Percentiles rank a stretch among this genome's conserved stretches.
Evolutionary conservation across 129 eudicot genomes (phyloP).

Genomic region (Dittrichia graveolens): DNA sequence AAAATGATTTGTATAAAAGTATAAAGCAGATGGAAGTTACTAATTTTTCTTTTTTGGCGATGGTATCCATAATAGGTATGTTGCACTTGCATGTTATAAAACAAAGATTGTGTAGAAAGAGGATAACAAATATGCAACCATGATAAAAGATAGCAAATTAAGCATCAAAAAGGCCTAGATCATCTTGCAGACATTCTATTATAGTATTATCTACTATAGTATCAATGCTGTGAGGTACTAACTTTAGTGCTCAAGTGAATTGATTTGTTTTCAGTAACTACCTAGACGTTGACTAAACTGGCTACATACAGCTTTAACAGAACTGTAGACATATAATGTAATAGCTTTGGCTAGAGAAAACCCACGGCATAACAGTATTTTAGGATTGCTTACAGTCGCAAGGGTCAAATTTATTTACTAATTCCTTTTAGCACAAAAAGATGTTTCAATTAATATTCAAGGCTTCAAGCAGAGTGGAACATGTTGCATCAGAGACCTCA

Average conservation of each 20-base stretch:
- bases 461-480: neutral
- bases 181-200: slow-evolving; percentile 10
- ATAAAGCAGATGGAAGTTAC: neutral
- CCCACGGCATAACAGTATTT: neutral
- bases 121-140: neutral
- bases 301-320: neutral
- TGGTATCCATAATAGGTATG: neutral
- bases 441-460: neutral
- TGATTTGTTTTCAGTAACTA: neutral
- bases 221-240: neutral
- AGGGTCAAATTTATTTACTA: neutral
- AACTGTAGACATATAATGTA: neutral
- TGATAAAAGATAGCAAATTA: neutral
- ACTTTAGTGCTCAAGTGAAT: neutral
- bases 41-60: neutral
- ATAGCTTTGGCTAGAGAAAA: slow-evolving; percentile 6
- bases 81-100: slow-evolving; percentile 16
- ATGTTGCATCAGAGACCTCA: slow-evolving; percentile 9
- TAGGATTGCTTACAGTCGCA: neutral
- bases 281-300: neutral
- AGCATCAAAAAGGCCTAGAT: slow-evolving; percentile 9
- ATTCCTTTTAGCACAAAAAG: slow-evolving; percentile 7
- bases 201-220: slow-evolving; percentile 4
- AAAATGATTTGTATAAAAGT: slow-evolving; percentile 12
- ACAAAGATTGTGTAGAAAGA: neutral